Percentiles rank a stretch among this genome's conserved stretches.
Evolutionary conservation across 192 early-diverging fungal species (phyloP).

Genomic region (Backusella parvicylindrica): DNA sequence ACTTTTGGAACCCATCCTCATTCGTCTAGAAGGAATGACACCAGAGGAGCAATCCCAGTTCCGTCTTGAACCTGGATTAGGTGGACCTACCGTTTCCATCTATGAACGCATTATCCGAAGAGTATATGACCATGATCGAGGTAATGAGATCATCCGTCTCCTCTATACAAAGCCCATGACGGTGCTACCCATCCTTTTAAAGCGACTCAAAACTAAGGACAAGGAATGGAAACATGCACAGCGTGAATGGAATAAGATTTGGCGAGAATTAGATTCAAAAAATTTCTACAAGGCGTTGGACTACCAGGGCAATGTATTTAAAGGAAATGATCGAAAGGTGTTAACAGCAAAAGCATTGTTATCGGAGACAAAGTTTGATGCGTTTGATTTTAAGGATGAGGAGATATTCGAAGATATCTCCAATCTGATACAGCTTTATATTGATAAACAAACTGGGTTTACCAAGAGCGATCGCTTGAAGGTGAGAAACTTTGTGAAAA

Average conservation of each 20-base stretch:
- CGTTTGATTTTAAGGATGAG: slow-evolving; percentile 70
- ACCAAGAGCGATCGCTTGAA: slow-evolving; percentile 59
- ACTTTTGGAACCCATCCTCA: slow-evolving; percentile 83
- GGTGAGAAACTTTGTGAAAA: slow-evolving; percentile 70
- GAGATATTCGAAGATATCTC: slow-evolving; percentile 74
- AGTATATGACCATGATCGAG: slow-evolving; percentile 86
- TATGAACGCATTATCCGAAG: slow-evolving; percentile 90
- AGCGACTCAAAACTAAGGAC: slow-evolving; percentile 95
- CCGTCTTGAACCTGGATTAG: slow-evolving; percentile 70
- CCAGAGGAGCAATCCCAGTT: slow-evolving; percentile 73
- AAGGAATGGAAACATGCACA: slow-evolving; percentile 93
- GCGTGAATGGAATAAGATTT: slow-evolving; percentile 93
- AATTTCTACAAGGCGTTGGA: slow-evolving; percentile 94
- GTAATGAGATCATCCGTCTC: slow-evolving; percentile 84
- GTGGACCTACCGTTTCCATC: slow-evolving; percentile 80
- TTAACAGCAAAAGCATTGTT: slow-evolving; percentile 75
- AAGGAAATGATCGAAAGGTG: slow-evolving; percentile 75
- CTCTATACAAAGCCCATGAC: slow-evolving; percentile 87
- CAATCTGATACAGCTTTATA: slow-evolving; percentile 64
- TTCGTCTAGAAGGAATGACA: slow-evolving; percentile 74
- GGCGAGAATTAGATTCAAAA: slow-evolving; percentile 89
- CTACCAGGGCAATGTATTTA: slow-evolving; percentile 89
- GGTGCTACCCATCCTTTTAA: slow-evolving; percentile 90
- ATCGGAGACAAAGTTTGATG: slow-evolving; percentile 74
- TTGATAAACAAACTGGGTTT: slow-evolving; percentile 54